Evolutionary conservation across 345 rosid genomes (phyloP).

Genomic region (Brassica nigra): DNA sequence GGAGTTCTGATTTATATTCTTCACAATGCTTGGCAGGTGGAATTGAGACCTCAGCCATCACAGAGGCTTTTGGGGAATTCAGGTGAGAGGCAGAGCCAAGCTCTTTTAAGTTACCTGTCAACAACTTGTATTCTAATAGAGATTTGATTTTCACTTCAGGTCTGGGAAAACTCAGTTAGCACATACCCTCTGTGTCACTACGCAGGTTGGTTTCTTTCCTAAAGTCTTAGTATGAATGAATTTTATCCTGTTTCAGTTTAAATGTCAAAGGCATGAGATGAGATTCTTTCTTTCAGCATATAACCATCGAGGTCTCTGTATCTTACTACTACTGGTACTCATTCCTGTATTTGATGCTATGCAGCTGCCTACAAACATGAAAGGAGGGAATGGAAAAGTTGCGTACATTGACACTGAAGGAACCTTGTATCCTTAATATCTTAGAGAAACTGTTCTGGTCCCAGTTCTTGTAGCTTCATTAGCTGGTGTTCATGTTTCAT

Average conservation of each 20-base stretch:
- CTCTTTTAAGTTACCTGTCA: neutral
- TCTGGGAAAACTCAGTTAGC: constrained; percentile 96
- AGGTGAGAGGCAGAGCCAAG: constrained; percentile 52
- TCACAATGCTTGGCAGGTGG: constrained; percentile 62
- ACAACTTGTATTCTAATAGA: constrained; percentile 4
- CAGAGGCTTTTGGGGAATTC: constrained; percentile 95
- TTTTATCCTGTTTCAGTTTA: neutral
- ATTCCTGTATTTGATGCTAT: constrained; percentile 16
- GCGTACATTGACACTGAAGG: constrained; percentile 91
- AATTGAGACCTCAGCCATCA: constrained; percentile 71
- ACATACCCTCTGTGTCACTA: constrained; percentile 79
- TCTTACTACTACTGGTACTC: neutral
- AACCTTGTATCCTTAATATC: constrained; percentile 71
- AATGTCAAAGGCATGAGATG: neutral
- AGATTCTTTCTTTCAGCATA: neutral
- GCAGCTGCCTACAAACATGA: constrained; percentile 86
- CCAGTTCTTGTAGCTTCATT: constrained; percentile 12
- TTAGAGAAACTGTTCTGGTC: neutral
- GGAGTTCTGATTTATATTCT: neutral
- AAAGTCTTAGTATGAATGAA: neutral
- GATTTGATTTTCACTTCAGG: constrained; percentile 43
- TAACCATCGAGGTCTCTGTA: neutral
- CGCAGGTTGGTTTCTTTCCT: constrained; percentile 61
- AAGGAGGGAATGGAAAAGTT: constrained; percentile 93
- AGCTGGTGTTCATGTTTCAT: neutral